Base-by-base conservation (phyloP, 305 asterid species). In the Fraxinus paxiana region DNA sequence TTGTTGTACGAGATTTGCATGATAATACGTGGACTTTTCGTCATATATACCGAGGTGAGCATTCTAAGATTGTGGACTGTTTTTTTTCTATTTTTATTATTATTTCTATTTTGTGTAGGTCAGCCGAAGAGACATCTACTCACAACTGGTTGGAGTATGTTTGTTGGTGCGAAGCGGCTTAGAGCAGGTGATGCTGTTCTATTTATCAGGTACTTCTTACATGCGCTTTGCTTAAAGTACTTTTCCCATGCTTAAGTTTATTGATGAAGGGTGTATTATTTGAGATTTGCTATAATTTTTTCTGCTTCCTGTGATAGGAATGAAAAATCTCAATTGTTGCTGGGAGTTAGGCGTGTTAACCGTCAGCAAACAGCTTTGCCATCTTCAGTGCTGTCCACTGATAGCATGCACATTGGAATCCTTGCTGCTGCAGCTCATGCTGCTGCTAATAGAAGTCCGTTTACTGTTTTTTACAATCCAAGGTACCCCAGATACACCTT, bases 401-500 rank as follows among this genome's bases (percentile, higher is more conserved):
- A 94, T 81, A 94, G 98, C 87, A 94, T 94, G 98, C 98, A 94
- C 85, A 93, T 94, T 9, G 98, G 98, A 76, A 94, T 94, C 81
- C 95, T 94, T 28, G 97, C 98, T 48, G 97, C 98, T 26, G 98
- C 98, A 28, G 97, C 98, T 83, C 98, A 94, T 86, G 97, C 98
- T 76, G 92, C 98, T 43, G 91, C 97, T 82, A 94, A 90, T 83
- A 80, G 95, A 87, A 94, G 84, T 85, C 88, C 97, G 0, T 94
- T 94, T 82, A 89, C 97, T 0, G 88, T 94, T 81, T 94, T 94
- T 83, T 93, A 93, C 87, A 94, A 93, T 85, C 98, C 98, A n/a
- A 93, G 98, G 98, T 92, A 82, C 20, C 26, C 28, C 4, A 24
- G 13, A 72, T 34, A 63, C 22, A 12, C 54, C 71, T 6, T 63